Base-by-base conservation (phyloP, 2,329 filamentous ascomycete genomes). In the Clonostachys sp. region DNA sequence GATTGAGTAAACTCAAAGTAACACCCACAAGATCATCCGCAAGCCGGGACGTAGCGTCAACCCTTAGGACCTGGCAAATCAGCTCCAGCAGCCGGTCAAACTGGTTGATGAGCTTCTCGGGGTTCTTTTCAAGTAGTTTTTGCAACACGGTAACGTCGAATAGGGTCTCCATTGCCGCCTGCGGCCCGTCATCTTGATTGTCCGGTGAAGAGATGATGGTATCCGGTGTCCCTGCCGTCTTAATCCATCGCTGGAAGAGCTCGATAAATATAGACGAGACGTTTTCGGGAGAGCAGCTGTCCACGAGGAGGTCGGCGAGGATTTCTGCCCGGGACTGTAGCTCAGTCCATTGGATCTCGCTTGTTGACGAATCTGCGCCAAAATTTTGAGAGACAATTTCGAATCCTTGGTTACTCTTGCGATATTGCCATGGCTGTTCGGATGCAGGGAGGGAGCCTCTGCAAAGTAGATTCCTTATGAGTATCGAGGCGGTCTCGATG, bases 81-180 rank as follows among this genome's bases (percentile, higher is more conserved):
- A 91, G 72, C 42, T 82, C 77, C 3, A 90, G 66, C 7, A 88
- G 73, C 54, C 87, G 81, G 41, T 76, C 75, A 3, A 86, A 84
- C 48, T 82, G 78, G 34, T 74, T 75, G 33, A 86, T 77, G 12
- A 90, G 72, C 51, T 80, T 82, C 18, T 84, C 78, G 1, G 83
- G 77, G 42, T 84, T 76, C 42, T 70, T 74, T 20, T 80, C 77
- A 62, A 89, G 80, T 64, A 90, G 74, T 34, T 75, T 77, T 56
- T 87, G 83, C 8, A 89, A 70, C 1, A 88, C 64, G 44, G 81
- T 81, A 6, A 83, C 72, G 51, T 86, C 74, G 6, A 77, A 62
- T 2, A 90, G 65, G 5, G 73, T 70, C 5, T 58, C 59, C 4
- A 81, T 49, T 0, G 77, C 67, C 42, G 79, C 72, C 2, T 61